Percentiles rank a stretch among this genome's conserved stretches.
These are phyloP conservation scores for Phycomyces blakesleeanus DNA, from an alignment of 192 early-diverging fungal species.

Conservation along the genomic window DNA sequence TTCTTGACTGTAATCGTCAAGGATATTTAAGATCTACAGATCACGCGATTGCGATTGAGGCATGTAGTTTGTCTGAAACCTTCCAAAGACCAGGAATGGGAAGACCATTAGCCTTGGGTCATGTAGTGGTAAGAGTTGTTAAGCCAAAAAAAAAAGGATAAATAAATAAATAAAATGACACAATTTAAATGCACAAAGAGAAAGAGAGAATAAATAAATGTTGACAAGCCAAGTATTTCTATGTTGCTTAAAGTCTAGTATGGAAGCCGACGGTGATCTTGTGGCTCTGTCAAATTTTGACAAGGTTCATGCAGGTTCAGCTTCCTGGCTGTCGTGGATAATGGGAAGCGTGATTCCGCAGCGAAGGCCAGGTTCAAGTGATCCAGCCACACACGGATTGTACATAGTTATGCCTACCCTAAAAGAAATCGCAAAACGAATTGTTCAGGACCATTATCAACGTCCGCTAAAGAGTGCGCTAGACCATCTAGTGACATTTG, in stretches of 20 bases:
- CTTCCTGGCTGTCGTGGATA: slow-evolving; percentile 5
- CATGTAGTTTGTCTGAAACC: background rate
- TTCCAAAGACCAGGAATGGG: slow-evolving; percentile 15
- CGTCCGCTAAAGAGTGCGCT: background rate
- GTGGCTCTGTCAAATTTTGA: background rate
- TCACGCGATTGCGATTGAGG: background rate
- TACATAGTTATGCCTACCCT: slow-evolving; percentile 17
- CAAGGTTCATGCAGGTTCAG: slow-evolving; percentile 2
- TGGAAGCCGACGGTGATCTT: slow-evolving; percentile 10
- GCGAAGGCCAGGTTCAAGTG: background rate
- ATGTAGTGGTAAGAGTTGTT: slow-evolving; percentile 19
- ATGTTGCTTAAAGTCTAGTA: background rate
- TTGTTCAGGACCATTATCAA: slow-evolving; percentile 12
- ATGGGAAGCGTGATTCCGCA: slow-evolving; percentile 1
- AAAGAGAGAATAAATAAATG: no score
- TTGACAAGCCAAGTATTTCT: background rate
- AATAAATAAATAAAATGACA: background rate
- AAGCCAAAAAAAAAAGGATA: background rate
- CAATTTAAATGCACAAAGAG: no score
- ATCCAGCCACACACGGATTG: background rate
- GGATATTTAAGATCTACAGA: slow-evolving; percentile 16
- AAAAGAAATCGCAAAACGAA: slow-evolving; percentile 1
- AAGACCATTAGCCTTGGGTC: slow-evolving; percentile 13
- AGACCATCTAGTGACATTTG: slow-evolving; percentile 17
- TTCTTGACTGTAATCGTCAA: slow-evolving; percentile 32